phyloP scores from a whole-genome alignment of 2,329 filamentous ascomycete genomes.

The Didymella segeticola region DNA sequence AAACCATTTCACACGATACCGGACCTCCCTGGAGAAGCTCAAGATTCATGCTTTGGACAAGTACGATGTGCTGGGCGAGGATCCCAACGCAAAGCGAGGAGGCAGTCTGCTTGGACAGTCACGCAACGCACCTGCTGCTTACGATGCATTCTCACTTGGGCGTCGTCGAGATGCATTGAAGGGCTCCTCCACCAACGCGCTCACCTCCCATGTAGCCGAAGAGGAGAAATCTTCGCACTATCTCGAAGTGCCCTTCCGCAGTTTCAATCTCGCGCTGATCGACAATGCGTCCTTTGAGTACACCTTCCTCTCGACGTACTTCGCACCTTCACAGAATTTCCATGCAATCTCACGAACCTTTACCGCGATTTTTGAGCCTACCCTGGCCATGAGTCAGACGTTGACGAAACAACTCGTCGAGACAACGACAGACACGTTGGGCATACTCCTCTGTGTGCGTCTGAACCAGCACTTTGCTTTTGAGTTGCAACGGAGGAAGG shows the following conservation, averaged over 20 bases:
- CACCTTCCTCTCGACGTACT: constrained; percentile 89
- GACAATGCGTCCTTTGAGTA: constrained; percentile 97
- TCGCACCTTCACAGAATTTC: constrained; percentile 77
- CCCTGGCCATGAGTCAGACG: constrained; percentile 80
- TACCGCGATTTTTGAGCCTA: constrained; percentile 85
- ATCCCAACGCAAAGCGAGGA: constrained; percentile 70
- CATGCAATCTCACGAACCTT: constrained; percentile 83
- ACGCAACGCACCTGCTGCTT: constrained; percentile 61
- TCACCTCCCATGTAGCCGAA: constrained; percentile 89
- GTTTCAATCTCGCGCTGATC: constrained; percentile 91
- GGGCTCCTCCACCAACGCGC: constrained; percentile 73
- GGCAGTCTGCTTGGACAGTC: constrained; percentile 48
- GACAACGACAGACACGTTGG: constrained; percentile 81
- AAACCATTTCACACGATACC: constrained; percentile 89
- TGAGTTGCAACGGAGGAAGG: constrained; percentile 86
- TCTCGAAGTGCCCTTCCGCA: constrained; percentile 87
- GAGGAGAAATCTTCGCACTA: constrained; percentile 87
- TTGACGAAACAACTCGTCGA: constrained; percentile 79
- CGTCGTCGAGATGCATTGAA: constrained; percentile 83
- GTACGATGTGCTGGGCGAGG: constrained; percentile 81
- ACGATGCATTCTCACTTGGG: constrained; percentile 90
- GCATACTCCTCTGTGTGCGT: constrained; percentile 87
- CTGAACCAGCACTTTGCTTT: constrained; percentile 95
- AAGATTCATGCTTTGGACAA: constrained; percentile 84
- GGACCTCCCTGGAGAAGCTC: constrained; percentile 81